Evolutionary conservation across 768 basidiomycete species (phyloP), one percentile per base, ranked within the genome.

Genomic region (Hydnomerulius pinastri): DNA sequence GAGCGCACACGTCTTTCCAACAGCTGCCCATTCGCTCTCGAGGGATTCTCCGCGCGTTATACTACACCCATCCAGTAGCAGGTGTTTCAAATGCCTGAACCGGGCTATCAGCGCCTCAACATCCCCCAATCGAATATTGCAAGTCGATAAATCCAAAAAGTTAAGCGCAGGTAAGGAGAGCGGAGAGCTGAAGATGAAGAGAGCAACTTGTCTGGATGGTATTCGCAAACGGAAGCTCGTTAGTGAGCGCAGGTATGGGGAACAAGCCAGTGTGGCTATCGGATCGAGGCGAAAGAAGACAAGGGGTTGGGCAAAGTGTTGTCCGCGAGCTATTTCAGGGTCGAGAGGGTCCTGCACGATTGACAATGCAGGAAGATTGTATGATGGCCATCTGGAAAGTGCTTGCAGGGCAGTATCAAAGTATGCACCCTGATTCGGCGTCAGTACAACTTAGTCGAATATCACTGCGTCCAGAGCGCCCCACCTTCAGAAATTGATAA

Each of bases 301-400:
- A 55, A 97, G 77, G 1, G 94, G 94, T 60, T 96, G 94, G 1
- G 93, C 94, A 53, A 88, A 87, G 29, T 70, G 58, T 13, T 57
- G 53, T 27, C 35, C 64, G 5, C 58, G 64, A 12, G 72, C 71
- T 28, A 74, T 62, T 24, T 71, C 66, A 1, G 73, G 61, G 32
- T 78, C 74, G 4, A 82, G 67, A 2, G 82, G 77, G 53, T 89
- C 87, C 68, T 90, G 87, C 10, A 87, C 72, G 40, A 90, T 78
- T 4, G 86, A 88, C 2, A 88, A 59, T 0, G 68, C 67, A 1
- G 73, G 69, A 2, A 86, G 65, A 13, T 66, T 55, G 8, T 48
- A 41, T 10, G 62, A 18, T 4, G 85, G 82, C 87, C 91, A 92
- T 24, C 68, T 70, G 4, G 86, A 77, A 42, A 96, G 71, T 4